These are phyloP conservation scores for Mycotypha africana DNA, from an alignment of 371 early-diverging fungal species.

Conservation along the genomic window DNA sequence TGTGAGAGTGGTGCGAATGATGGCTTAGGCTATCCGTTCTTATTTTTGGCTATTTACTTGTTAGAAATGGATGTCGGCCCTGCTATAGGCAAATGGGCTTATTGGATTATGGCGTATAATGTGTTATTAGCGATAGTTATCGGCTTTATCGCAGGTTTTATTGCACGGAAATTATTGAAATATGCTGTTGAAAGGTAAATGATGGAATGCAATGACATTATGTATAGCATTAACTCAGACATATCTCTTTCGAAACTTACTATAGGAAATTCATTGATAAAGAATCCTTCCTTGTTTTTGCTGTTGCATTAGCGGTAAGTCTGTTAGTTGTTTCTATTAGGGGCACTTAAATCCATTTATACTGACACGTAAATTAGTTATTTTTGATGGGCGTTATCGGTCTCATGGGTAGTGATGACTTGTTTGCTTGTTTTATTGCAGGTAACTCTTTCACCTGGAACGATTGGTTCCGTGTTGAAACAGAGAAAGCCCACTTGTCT, in stretches of 20 bases:
- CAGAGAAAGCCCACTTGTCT: slow-evolving; percentile 74
- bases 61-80: slow-evolving; percentile 47
- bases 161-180: slow-evolving; percentile 65
- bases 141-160: slow-evolving; percentile 77
- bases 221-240: no score
- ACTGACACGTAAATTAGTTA: slow-evolving; percentile 25
- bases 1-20: slow-evolving; percentile 87
- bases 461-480: slow-evolving; percentile 83
- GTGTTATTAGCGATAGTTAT: slow-evolving; percentile 67
- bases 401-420: slow-evolving; percentile 77
- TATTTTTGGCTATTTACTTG: slow-evolving; percentile 76
- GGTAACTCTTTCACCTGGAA: slow-evolving; percentile 90
- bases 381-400: slow-evolving; percentile 75
- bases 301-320: slow-evolving; percentile 78
- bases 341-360: background rate
- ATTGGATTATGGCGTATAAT: slow-evolving; percentile 68
- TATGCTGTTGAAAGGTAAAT: slow-evolving; percentile 55
- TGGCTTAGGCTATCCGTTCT: slow-evolving; percentile 83
- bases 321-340: no score
- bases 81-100: slow-evolving; percentile 73
- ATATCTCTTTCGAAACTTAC: slow-evolving; percentile 9
- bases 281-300: slow-evolving; percentile 85
- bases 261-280: slow-evolving; percentile 72
- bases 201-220: no score
- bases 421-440: slow-evolving; percentile 89